Evolutionary conservation across 495 filamentous ascomycete species (phyloP), one percentile per base, ranked within the genome.

Genomic region (Penicillium cosmopolitanum): DNA sequence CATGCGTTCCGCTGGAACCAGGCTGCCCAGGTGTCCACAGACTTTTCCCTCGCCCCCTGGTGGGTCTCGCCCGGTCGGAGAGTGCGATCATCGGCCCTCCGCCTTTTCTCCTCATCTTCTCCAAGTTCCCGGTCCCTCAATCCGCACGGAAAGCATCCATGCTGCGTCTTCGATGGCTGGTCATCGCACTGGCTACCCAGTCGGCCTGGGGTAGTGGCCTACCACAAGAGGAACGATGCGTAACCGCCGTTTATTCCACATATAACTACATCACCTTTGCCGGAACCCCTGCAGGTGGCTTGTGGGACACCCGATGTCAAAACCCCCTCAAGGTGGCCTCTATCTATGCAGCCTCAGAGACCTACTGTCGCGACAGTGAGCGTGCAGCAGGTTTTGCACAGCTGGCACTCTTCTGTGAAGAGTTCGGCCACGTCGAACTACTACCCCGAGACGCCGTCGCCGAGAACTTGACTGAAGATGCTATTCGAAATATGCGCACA

Each of bases 251-350:
- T 8, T 73, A 62, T 52, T 72, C 72, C 7, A 72, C 74, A 4
- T 73, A 71, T 54, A 67, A 68, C 48, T 79, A 76, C 53, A 65
- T 80, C 47, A 59, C 66, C 1, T 80, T 80, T 51, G 55, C 64
- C 10, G 74, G 70, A 2, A 15, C 55, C 28, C 60, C 66, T 3
- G 51, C 65, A 16, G 61, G 51, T 12, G 67, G 66, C 0, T 57
- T 65, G 38, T 78, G 71, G 62, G 58, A 67, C 5, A 60, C 60
- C 1, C 61, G 69, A 48, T 80, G 78, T 53, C 71, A 69, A 28
- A 75, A 77, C 43, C 63, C 68, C 0, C 52, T 76, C 0, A 58
- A 66, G 31, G 72, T 76, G 7, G 68, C 63, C 4, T 80, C 76
- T 8, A 76, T 77, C 15, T 80, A 79, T 50, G 76, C 76, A 5